Conservation (phyloP, 2,329 filamentous ascomycete species). For the Clarireedia paspali region DNA sequence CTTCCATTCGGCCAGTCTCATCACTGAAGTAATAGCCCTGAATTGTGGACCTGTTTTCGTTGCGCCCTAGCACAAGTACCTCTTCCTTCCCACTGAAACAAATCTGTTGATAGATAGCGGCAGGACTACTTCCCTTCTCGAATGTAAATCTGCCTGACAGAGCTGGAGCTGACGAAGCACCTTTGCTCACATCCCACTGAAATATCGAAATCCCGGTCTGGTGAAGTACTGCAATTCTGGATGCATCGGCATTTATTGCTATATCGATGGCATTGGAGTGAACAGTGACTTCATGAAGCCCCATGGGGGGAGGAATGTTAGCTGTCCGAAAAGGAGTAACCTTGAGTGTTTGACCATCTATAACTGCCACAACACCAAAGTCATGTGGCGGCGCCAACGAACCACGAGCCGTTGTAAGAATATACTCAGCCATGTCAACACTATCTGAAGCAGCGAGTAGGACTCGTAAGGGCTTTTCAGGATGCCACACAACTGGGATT, state of each 20-base stretch:
- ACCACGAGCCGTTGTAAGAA: slow-evolving; percentile 60
- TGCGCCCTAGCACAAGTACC: slow-evolving; percentile 18
- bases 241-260: slow-evolving; percentile 58
- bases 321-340: slow-evolving; percentile 77
- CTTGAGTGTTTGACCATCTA: slow-evolving; percentile 75
- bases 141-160: slow-evolving; percentile 36
- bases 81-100: slow-evolving; percentile 20
- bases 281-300: slow-evolving; percentile 63
- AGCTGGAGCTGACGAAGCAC: slow-evolving; percentile 39
- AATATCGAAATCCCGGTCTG: slow-evolving; percentile 59
- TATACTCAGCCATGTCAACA: slow-evolving; percentile 57
- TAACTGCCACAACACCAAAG: slow-evolving; percentile 69
- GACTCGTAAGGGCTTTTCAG: slow-evolving; percentile 71
- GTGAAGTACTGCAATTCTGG: slow-evolving; percentile 65
- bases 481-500: slow-evolving; percentile 58
- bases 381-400: slow-evolving; percentile 66
- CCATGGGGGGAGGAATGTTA: slow-evolving; percentile 90
- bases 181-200: slow-evolving; percentile 56
- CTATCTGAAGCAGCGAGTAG: slow-evolving; percentile 42
- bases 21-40: slow-evolving; percentile 22
- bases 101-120: slow-evolving; percentile 22
- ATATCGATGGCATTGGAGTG: slow-evolving; percentile 63
- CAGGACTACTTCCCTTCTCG: slow-evolving; percentile 18
- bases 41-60: slow-evolving; percentile 13
- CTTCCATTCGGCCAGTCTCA: slow-evolving; percentile 23